Conservation (phyloP, 1,284 basidiomycete species). For the Boletus semigastroideus region DNA sequence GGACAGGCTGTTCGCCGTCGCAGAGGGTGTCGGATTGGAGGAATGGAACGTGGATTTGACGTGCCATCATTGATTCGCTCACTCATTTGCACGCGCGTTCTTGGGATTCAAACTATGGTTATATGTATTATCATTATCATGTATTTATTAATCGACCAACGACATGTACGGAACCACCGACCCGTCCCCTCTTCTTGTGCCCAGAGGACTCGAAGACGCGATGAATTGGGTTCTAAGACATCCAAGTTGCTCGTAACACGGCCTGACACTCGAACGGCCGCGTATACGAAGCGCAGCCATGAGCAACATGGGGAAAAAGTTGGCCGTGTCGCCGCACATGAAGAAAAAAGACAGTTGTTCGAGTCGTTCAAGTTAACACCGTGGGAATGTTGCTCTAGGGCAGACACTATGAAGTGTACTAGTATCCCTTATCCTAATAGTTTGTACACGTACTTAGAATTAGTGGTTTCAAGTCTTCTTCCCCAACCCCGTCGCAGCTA, state of each 20-base stretch:
- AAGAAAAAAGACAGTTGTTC: constrained; percentile 27
- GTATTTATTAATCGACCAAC: no score
- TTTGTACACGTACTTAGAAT: no score
- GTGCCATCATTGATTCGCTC: no score
- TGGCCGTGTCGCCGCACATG: constrained; percentile 80
- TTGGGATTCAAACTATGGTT: no score
- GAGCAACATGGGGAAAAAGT: constrained; percentile 82
- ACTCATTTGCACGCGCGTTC: no score
- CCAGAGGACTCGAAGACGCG: constrained; percentile 41
- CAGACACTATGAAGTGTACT: constrained; percentile 18
- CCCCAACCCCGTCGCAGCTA: constrained; percentile 33
- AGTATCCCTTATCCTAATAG: no score
- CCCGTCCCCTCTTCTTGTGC: constrained; percentile 55
- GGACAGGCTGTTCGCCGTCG: constrained; percentile 42
- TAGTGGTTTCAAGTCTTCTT: no score
- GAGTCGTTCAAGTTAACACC: constrained; percentile 8
- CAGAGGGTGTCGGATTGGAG: constrained; percentile 45
- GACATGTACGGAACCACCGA: constrained; percentile 77
- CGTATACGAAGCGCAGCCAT: constrained; percentile 59
- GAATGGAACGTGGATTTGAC: constrained; percentile 31
- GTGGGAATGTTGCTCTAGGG: constrained; percentile 33
- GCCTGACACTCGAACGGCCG: constrained; percentile 85
- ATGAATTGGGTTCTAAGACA: constrained; percentile 75
- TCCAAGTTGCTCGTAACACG: constrained; percentile 70
- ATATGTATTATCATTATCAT: no score